Evolutionary conservation across 257 asterid genomes (phyloP), one percentile per base, ranked within the genome.

Genomic region (Voacanga thouarsii): DNA sequence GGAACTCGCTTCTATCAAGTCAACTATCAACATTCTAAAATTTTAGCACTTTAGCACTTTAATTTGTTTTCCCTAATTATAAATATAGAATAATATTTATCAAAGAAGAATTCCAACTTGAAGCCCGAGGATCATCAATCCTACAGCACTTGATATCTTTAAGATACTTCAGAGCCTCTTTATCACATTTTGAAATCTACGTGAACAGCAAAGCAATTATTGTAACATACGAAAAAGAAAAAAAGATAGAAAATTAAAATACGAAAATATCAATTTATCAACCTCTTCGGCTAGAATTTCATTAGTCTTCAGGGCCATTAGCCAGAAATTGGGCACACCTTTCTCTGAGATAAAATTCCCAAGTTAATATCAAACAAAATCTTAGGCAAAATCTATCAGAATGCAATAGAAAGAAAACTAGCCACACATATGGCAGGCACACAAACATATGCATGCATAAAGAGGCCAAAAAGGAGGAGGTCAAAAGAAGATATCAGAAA

Each of bases 261-360:
- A 68, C 12, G 16, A 33, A 43, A 33, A 7, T 43, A 67, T 24
- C 49, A 47, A 66, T 67, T 64, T 28, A 72, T 24, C 45, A 80
- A 94, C 96, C 95, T 91, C 97, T 72, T 89, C 94, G 2, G 90
- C 83, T 85, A 91, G 73, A 78, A 90, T 74, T 16, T 88, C 96
- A 74, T 93, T 89, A 53, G 85, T 87, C 86, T 85, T 90, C 94
- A 92, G 77, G 73, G 97, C 92, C 6, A 79, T 88, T 84, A 87
- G 68, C 96, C 96, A 90, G 83, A 89, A 93, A 67, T 84, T 90
- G 47, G 92, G 96, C 61, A 93, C 97, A 24, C 98, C 97, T 87
- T 93, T 91, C 79, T 71, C 94, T 91, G 91, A 80, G 83, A 49
- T 30, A 72, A 83, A 71, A 55, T 33, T 43, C 76, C 75, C 4